Percentiles rank a stretch among this genome's conserved stretches.
phyloP scores from a whole-genome alignment of 2,329 filamentous ascomycete species.

The Nemania sp. region DNA sequence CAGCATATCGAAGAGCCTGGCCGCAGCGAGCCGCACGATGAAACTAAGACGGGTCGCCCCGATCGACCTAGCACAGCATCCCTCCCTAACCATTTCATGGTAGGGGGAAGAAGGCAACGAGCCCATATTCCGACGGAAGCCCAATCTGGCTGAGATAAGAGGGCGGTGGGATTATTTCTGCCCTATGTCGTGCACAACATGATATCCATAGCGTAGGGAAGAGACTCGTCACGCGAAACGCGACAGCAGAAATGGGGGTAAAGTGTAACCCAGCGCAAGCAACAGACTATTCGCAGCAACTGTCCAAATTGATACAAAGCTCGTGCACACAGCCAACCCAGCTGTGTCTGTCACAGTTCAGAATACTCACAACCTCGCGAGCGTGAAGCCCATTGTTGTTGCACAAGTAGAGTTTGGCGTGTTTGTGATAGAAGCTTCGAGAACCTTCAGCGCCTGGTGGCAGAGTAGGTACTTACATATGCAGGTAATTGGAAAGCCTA shows the following conservation, averaged over 20 bases:
- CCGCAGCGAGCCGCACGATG: constrained; percentile 3
- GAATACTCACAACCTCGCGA: no score
- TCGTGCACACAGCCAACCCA: no score
- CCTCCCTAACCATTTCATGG: not conserved
- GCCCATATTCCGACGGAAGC: not conserved
- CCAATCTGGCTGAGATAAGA: not conserved
- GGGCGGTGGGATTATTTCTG: not conserved
- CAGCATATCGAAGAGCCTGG: not conserved
- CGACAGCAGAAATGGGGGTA: not conserved
- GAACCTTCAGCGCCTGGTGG: no score
- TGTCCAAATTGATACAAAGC: no score
- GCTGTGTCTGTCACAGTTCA: no score
- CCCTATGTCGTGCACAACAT: constrained; percentile 11
- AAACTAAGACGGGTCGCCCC: not conserved
- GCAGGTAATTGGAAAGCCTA: no score
- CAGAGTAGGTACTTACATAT: no score
- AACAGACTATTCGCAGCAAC: not conserved
- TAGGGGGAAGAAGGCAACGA: not conserved
- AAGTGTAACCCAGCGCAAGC: not conserved
- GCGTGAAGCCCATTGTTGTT: no score
- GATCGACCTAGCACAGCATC: not conserved
- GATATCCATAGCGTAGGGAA: constrained; percentile 21
- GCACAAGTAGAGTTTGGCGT: no score
- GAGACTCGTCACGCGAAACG: constrained; percentile 3
- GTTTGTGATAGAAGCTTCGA: constrained; percentile 27